Base-by-base conservation (phyloP, 1,284 basidiomycete species). In the Cryptococcus depauperatus region DNA sequence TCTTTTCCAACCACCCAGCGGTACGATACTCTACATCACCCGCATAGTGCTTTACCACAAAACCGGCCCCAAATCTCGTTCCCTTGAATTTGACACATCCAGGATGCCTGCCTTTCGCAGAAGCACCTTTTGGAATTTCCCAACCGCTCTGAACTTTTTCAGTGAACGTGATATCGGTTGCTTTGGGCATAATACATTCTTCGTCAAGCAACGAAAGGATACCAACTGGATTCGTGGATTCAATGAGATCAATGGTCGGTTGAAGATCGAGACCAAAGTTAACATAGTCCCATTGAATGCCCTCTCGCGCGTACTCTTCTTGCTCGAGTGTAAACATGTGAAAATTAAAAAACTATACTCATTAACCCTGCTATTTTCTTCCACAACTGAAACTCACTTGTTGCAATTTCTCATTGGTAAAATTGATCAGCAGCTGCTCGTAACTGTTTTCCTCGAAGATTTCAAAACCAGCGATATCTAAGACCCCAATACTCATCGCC, bases 261-360 rank as follows among this genome's bases (percentile, higher is more conserved):
- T 98, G 95, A 7, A 98, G 75, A 68, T 98, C 93, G 38, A 97
- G 77, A 14, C 93, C 95, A 67, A 99, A 99, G 73, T 98, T 96
- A 72, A 96, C 85, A 64, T 95, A 97, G 64, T 95, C 85, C 95
- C 95, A 99, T 51, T 93, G 83, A 68, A 99, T 99, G 35, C 84
- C 84, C 68, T 99, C 95, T 22, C 95, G 81, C 11, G 89, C 80
- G 71, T 99, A 98, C 70, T 99, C 95, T 66, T 99, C 93, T 69
- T 99, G 95, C 74, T 99, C 95, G 32, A 98, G 80, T 11, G 96
- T 91, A 69, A 99, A 98, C 95, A 98, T 98, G 71, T 98, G 95
- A 70, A 97, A 91, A 65, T 98, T 99, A 79, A 96, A 96, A 74
- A 92, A 95, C 64, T 71, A 18, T 33, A 35, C 29, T 25, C 21